Base-by-base conservation (phyloP, 2,329 filamentous ascomycete species). In the Xylariaceae sp. region DNA sequence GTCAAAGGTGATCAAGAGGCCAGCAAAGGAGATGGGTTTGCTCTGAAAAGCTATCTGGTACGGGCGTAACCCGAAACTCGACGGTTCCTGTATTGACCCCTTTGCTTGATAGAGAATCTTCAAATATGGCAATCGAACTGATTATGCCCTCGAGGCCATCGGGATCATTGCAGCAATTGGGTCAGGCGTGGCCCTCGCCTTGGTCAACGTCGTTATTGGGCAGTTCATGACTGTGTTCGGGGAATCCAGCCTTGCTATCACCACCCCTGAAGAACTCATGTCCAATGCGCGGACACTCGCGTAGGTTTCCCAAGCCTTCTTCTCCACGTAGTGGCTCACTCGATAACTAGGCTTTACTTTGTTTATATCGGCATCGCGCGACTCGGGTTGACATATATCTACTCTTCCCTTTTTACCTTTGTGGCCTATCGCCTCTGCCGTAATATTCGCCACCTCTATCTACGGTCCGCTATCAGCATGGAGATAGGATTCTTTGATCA, bases 381-480 rank as follows among this genome's bases (percentile, higher is more conserved):
- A 0, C 48, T 67, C 40, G 55, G 52, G 9, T 19, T 54, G 7
- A 61, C 52, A 26, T 69, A 69, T 49, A 48, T 42, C 59, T 74
- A 67, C 48, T 66, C 65, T 14, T 65, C 65, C n/a, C 60, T 61
- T 37, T 65, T 79, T n/a, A 78, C 74, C 7, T 73, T 79, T 20
- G 70, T 77, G 1, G 78, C 77, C 2, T 74, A 75, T 21, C 67
- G 76, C 5, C 76, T 75, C 0, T 78, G 75, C 2, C 74, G 75
- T 47, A 71, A 60, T 20, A 55, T 67, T 40, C 63, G 79, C 3
- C 70, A 75, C 23, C 70, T 71, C 26, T 81, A 79, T 57, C 67
- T 81, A 7, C 70, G 75, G 40, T 68, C 72, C 20, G 70, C 77
- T 1, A 67, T 81, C 10, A 66, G 74, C 4, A 73, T 77, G 54